A percentile compares a stretch with the other conserved stretches of the same genome.
Conservation (phyloP, 2,329 filamentous ascomycete genomes). For the Sphaerulina vaccinii region DNA sequence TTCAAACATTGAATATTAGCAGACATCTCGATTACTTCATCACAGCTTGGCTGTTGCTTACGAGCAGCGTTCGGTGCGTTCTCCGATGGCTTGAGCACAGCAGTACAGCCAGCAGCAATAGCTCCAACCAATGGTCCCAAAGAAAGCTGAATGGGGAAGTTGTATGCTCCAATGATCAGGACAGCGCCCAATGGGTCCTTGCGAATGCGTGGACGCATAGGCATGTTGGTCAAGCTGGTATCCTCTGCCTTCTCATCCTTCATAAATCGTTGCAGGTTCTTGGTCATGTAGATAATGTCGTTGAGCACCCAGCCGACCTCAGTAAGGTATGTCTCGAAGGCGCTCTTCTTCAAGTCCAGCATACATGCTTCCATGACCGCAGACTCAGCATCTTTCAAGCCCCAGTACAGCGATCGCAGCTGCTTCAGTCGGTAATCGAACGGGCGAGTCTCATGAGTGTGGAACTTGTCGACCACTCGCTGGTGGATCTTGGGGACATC, state of each 20-base stretch:
- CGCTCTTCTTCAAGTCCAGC: conserved; percentile 74
- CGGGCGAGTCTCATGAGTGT: conserved; percentile 76
- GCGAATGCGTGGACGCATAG: conserved; percentile 71
- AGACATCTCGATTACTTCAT: not conserved
- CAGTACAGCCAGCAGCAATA: conserved; percentile 88
- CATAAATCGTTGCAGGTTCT: conserved; percentile 76
- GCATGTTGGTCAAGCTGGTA: conserved; percentile 65
- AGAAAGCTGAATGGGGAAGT: conserved; percentile 83
- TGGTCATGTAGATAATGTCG: conserved; percentile 75
- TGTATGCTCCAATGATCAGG: conserved; percentile 85
- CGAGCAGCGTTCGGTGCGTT: conserved; percentile 67
- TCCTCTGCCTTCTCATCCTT: conserved; percentile 75
- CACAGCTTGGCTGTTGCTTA: not conserved
- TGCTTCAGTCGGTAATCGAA: conserved; percentile 79
- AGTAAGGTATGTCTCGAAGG: conserved; percentile 68
- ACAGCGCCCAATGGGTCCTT: conserved; percentile 85
- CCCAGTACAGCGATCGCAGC: conserved; percentile 95
- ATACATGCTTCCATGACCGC: conserved; percentile 72
- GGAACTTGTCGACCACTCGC: conserved; percentile 67
- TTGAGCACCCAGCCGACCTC: conserved; percentile 79
- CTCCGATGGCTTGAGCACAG: conserved; percentile 88
- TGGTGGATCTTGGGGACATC: conserved; percentile 63
- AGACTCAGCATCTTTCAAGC: conserved; percentile 71
- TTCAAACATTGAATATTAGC: not conserved
- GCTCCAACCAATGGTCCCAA: conserved; percentile 80